A percentile compares a stretch with the other conserved stretches of the same genome.
Evolutionary conservation across 2,329 filamentous ascomycete genomes (phyloP).

Genomic region (Camillea tinctor): DNA sequence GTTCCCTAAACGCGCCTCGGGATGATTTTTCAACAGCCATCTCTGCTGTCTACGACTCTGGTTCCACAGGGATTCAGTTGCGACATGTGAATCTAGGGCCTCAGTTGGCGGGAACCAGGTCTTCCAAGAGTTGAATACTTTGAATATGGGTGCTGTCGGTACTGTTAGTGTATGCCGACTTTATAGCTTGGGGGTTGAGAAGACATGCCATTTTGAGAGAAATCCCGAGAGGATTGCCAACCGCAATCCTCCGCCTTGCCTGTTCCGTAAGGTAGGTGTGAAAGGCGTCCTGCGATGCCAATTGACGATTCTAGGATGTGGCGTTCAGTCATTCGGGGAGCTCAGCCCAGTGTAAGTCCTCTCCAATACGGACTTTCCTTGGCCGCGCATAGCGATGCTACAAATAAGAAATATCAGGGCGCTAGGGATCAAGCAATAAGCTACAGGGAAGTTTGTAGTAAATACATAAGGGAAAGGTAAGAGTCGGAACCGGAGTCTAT

Average conservation of each 20-base stretch:
- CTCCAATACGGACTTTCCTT: conserved; percentile 17
- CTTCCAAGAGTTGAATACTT: conserved; percentile 20
- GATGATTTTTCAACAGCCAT: conserved; percentile 53
- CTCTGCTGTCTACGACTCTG: conserved; percentile 30
- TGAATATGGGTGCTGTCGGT: conserved; percentile 28
- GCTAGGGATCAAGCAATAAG: neutral
- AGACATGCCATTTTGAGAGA: conserved; percentile 24
- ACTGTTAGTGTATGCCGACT: conserved; percentile 14
- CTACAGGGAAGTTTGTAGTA: neutral
- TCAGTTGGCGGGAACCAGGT: conserved; percentile 25
- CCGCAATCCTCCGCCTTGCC: conserved; percentile 29
- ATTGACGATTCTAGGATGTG: conserved; percentile 29
- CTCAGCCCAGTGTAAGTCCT: conserved; percentile 23
- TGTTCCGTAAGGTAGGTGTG: conserved; percentile 24
- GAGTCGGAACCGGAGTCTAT: neutral
- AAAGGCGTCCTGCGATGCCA: conserved; percentile 33
- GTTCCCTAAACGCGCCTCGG: conserved; percentile 44
- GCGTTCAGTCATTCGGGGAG: conserved; percentile 34
- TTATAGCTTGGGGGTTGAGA: neutral
- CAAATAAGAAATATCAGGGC: conserved; percentile 1
- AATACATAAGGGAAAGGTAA: neutral
- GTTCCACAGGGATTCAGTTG: conserved; percentile 21
- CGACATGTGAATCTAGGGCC: conserved; percentile 2
- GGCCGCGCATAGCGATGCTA: conserved; percentile 28
- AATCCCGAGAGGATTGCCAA: conserved; percentile 29